Base-by-base conservation (phyloP, 495 filamentous ascomycete genomes). In the Mycothermus thermophilus region DNA sequence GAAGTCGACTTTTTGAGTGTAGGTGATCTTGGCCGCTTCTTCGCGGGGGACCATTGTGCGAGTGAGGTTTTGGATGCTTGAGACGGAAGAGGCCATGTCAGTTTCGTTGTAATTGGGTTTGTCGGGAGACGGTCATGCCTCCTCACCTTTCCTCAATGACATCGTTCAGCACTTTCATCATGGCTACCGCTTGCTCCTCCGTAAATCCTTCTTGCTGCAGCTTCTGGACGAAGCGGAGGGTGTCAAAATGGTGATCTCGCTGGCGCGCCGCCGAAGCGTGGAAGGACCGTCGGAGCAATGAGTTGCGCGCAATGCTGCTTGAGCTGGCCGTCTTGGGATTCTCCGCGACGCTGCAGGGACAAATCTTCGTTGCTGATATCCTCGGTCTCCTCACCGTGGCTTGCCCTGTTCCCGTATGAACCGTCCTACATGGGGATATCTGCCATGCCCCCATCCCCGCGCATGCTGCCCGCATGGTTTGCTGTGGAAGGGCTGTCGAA, bases 1-100 rank as follows among this genome's bases (percentile, higher is more conserved):
- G 48, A 99, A 96, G 62, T 99, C 90, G 37, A 99, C 92, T 59
- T 96, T 96, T 52, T 96, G 92, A 0, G 86, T 93, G 60, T 99
- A 99, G 2, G 84, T 92, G 5, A 83, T 79, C 40, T 77, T 77
- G 41, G 80, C 79, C 27, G 80, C 75, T 42, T 84, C 92, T 60
- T 96, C 92, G 49, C 83, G 82, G n/a, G 92, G 70, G 3, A 99
- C 92, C 92, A 99, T 96, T 8, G 90, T 96, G 37, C 90, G 79
- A 0, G 92, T 96, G 14, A 99, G 64, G 64, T 99, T 96, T 54
- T 95, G 92, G 39, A 99, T 94, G 44, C 83, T 80, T 21, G 21
- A 15, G 13, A 11, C 12, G 26, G 27, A n/a, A n/a, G n/a, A n/a
- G n/a, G n/a, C n/a, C n/a, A n/a, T n/a, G n/a, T n/a, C n/a, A n/a